phyloP scores from a whole-genome alignment of 1,284 basidiomycete species.

The Puccinia triticina region DNA sequence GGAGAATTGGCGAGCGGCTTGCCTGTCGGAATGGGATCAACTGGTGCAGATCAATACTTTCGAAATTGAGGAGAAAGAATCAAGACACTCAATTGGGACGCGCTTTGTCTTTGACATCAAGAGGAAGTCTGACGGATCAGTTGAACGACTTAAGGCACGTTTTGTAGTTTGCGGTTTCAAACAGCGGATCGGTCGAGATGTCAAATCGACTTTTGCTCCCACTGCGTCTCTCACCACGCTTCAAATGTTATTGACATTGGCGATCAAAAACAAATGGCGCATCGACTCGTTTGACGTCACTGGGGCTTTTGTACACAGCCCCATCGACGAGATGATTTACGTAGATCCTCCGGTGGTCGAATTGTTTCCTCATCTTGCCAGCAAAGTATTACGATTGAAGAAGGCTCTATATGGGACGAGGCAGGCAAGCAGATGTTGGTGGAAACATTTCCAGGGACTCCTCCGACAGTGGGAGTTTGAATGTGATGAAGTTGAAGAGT shows the following conservation, averaged over 20 bases:
- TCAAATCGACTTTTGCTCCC: background rate
- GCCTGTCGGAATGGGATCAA: background rate
- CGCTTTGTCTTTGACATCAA: constrained; percentile 16
- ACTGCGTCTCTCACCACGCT: background rate
- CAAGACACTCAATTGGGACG: background rate
- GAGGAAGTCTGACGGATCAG: background rate
- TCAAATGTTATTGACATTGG: background rate
- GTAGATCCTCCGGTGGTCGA: background rate
- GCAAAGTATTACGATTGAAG: no score
- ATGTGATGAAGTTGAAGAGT: no score
- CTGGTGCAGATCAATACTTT: background rate
- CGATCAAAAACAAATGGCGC: background rate
- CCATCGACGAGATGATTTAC: background rate
- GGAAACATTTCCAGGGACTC: no score
- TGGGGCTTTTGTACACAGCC: background rate
- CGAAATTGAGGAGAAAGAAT: background rate
- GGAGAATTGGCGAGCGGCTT: background rate
- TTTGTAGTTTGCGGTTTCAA: constrained; percentile 6
- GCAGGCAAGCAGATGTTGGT: constrained; percentile 2
- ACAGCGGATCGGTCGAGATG: background rate
- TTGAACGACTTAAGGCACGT: background rate
- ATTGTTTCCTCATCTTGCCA: background rate
- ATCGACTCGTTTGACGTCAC: constrained; percentile 15
- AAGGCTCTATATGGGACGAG: no score
- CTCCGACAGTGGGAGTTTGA: no score